phyloP scores from a whole-genome alignment of 352 stramenopile species.

The Globisporangium paddicum region DNA sequence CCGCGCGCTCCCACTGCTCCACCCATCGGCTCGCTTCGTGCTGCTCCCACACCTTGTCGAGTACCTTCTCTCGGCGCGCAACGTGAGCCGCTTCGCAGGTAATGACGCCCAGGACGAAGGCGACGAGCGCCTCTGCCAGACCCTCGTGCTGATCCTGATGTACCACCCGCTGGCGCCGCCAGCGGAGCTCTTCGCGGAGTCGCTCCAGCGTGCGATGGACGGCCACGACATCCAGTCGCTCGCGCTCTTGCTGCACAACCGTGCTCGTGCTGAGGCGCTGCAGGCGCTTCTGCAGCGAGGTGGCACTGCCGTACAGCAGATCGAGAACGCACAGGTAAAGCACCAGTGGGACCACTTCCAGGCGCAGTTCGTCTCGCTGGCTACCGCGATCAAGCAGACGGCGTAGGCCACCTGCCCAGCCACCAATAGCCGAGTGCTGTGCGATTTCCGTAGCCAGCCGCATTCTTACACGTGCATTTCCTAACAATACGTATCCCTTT shows the following conservation, averaged over 20 bases:
- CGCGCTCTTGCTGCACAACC: conserved; percentile 69
- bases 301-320: conserved; percentile 42
- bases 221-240: conserved; percentile 57
- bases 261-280: conserved; percentile 58
- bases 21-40: conserved; percentile 76
- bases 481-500: background rate
- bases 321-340: conserved; percentile 42
- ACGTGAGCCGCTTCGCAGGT: conserved; percentile 22
- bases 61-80: conserved; percentile 44
- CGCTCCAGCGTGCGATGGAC: conserved; percentile 49
- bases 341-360: conserved; percentile 60
- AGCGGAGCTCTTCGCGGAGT: conserved; percentile 60
- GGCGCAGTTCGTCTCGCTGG: conserved; percentile 64
- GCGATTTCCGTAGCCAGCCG: background rate
- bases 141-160: conserved; percentile 73
- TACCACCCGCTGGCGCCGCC: conserved; percentile 74
- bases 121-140: conserved; percentile 68
- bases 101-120: conserved; percentile 26
- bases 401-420: conserved; percentile 15
- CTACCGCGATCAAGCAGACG: conserved; percentile 73
- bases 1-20: conserved; percentile 67
- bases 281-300: conserved; percentile 75
- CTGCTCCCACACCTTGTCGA: conserved; percentile 65
- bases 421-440: background rate
- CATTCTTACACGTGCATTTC: background rate